Base-by-base conservation (phyloP, 1,284 basidiomycete species). In the Papiliotrema nemorosa region DNA sequence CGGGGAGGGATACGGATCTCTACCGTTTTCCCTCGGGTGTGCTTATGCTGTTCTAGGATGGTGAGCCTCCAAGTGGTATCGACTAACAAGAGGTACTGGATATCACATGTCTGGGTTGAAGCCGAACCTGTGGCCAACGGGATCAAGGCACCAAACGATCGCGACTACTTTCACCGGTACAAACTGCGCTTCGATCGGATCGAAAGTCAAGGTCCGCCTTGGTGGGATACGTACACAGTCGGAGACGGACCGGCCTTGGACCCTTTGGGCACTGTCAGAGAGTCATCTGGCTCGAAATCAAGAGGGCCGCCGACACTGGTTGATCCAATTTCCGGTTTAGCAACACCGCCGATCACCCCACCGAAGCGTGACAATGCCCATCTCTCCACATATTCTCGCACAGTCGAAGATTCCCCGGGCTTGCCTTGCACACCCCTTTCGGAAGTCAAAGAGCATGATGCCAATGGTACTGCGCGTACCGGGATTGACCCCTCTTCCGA, bases 161-260 rank as follows among this genome's bases (percentile, higher is more conserved):
- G 62, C 31, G 45, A 53, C 31, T 70, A 57, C 36, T 66, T 62
- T 49, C 62, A 64, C 39, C 63, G 70, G 24, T 54, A 63, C 44
- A 73, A 73, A 56, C 59, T 73, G 29, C 60, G 70, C 1, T 73
- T 73, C 46, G 69, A 73, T 50, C 71, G 70, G 70, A 58, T 69
- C 7, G 44, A 63, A 2, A 50, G 47, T 5, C 70, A 73, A 53
- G 70, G 70, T 2, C 31, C 26, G 37, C 70, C 70, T 3, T 73
- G 70, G 70, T 73, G 69, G 67, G 34, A 36, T 21, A 18, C 13
- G 18, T 36, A 44, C 35, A 38, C 2, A n/a, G n/a, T n/a, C 29
- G 22, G 21, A 27, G 13, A 27, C 4, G 22, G 12, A 34, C 7
- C 42, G 12, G 27, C 7, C 31, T 4, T 37, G 44, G 26, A 38